These are phyloP conservation scores for Cucurbitaria berberidis DNA, from an alignment of 2,329 filamentous ascomycete genomes.

Conservation along the genomic window DNA sequence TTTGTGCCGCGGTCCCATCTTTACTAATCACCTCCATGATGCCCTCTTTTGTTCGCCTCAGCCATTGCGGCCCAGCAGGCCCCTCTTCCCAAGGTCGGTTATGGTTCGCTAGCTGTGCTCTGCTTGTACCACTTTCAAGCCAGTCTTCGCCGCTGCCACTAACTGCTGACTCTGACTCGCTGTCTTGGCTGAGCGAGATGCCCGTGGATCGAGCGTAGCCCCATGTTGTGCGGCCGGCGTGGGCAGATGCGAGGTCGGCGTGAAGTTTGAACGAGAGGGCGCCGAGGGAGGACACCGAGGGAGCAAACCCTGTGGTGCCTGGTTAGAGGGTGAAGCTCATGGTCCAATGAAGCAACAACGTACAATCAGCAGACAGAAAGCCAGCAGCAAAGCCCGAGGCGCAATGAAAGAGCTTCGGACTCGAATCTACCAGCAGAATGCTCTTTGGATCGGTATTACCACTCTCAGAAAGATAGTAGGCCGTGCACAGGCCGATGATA, in stretches of 20 bases:
- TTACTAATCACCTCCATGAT: conserved; percentile 67
- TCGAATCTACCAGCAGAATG: conserved; percentile 66
- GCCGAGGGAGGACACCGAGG: conserved; percentile 64
- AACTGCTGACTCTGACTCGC: conserved; percentile 46
- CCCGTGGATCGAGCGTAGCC: conserved; percentile 66
- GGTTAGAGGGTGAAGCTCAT: neutral
- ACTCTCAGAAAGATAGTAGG: conserved; percentile 68
- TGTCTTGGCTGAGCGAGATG: conserved; percentile 60
- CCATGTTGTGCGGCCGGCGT: conserved; percentile 65
- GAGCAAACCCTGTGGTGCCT: conserved; percentile 59
- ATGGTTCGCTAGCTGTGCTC: conserved; percentile 59
- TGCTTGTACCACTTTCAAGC: conserved; percentile 68
- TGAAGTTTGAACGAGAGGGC: conserved; percentile 74
- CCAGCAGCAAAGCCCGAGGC: conserved; percentile 77
- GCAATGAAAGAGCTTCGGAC: conserved; percentile 69
- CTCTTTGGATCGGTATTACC: conserved; percentile 48
- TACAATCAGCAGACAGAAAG: conserved; percentile 74
- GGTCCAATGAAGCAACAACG: conserved; percentile 7
- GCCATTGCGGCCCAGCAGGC: conserved; percentile 60
- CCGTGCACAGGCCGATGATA: conserved; percentile 54
- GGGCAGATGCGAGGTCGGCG: conserved; percentile 64
- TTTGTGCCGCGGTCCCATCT: conserved; percentile 67
- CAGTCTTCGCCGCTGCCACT: conserved; percentile 66
- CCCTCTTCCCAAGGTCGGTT: conserved; percentile 36
- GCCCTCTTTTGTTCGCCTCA: conserved; percentile 62